Evolutionary conservation across 2,329 filamentous ascomycete genomes (phyloP).

Genomic region (Beauveria bassiana): DNA sequence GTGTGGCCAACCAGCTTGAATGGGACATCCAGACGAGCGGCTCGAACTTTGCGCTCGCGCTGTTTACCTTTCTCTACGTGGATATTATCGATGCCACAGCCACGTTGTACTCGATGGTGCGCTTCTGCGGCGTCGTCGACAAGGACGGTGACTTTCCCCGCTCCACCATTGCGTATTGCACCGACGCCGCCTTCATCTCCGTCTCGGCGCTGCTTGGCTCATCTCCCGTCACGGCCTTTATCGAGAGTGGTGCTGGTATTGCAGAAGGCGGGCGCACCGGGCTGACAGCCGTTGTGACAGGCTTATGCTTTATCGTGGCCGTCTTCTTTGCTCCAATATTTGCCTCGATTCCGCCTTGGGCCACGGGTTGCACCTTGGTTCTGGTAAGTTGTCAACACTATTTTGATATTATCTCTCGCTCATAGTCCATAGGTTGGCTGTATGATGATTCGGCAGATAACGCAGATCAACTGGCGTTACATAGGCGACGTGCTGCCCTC

Average conservation of each 20-base stretch:
- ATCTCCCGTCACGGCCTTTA: constrained; percentile 66
- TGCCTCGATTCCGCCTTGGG: constrained; percentile 70
- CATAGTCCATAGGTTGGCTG: constrained; percentile 52
- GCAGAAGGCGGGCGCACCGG: constrained; percentile 68
- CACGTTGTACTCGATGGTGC: constrained; percentile 74
- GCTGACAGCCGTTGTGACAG: constrained; percentile 61
- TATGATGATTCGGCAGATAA: constrained; percentile 70
- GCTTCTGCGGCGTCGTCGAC: constrained; percentile 60
- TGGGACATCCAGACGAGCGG: constrained; percentile 53
- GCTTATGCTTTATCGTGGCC: constrained; percentile 61
- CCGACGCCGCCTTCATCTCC: constrained; percentile 63
- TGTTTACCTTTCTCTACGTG: constrained; percentile 73
- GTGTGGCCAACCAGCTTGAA: constrained; percentile 55
- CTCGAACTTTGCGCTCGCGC: constrained; percentile 59
- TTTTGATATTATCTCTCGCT: background rate
- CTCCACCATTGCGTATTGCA: constrained; percentile 71
- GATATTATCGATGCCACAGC: constrained; percentile 74
- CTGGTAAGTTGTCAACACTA: constrained; percentile 38
- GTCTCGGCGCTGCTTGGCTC: constrained; percentile 62
- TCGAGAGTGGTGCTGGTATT: constrained; percentile 69
- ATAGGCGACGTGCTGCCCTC: constrained; percentile 69
- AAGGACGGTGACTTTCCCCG: constrained; percentile 76
- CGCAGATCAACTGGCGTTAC: constrained; percentile 69
- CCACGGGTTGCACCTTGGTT: constrained; percentile 65
- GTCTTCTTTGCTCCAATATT: constrained; percentile 73